Percentiles rank a stretch among this genome's conserved stretches.
Evolutionary conservation across 305 asterid genomes (phyloP).

Genomic region (Fraxinus floribunda): DNA sequence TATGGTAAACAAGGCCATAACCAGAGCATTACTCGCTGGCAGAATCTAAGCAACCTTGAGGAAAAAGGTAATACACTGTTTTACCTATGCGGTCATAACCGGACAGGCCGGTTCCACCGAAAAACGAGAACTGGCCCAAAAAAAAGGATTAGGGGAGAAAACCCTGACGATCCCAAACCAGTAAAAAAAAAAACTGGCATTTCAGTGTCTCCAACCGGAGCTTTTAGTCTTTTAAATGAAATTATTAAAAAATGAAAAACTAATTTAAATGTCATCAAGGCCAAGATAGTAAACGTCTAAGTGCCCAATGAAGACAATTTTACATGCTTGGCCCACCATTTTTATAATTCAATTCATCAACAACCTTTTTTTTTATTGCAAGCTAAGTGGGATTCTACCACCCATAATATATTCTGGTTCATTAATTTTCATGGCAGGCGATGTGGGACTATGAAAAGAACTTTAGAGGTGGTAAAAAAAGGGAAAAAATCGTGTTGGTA

Average conservation of each 20-base stretch:
- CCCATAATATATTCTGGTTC: neutral
- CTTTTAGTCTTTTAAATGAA: neutral
- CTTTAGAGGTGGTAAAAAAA: neutral
- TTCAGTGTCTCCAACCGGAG: neutral
- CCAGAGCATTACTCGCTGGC: constrained; percentile 35
- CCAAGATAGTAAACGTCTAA: neutral
- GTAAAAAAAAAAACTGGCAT: neutral
- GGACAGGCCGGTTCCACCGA: neutral
- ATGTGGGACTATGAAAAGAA: neutral
- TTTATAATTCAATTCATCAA: neutral
- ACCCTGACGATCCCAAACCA: neutral
- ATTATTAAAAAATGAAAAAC: neutral
- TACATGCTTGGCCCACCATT: neutral
- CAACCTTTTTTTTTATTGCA: neutral
- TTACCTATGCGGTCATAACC: neutral
- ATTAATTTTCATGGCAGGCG: neutral
- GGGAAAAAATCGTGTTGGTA: neutral
- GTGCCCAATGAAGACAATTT: neutral
- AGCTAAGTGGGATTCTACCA: neutral
- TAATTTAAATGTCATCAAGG: neutral
- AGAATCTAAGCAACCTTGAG: constrained; percentile 33
- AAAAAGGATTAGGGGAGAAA: no score
- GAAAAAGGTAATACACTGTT: constrained; percentile 53
- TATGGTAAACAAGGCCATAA: constrained; percentile 29
- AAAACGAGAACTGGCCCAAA: neutral